phyloP scores from a whole-genome alignment of 169 alveolate species.

The Plasmodium vivax region DNA sequence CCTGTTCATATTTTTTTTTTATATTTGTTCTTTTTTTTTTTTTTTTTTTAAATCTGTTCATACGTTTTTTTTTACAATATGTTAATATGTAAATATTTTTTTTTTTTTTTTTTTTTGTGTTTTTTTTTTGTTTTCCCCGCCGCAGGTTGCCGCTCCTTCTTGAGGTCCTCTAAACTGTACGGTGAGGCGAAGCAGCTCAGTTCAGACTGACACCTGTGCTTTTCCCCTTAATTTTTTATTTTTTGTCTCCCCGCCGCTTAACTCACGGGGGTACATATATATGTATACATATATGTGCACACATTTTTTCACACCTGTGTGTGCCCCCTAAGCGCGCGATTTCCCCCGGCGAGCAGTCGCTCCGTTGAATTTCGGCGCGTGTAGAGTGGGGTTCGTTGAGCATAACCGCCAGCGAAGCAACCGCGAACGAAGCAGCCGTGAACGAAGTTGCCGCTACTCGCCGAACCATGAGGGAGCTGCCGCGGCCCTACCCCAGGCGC shows the following conservation, averaged over 20 bases:
- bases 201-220: neutral
- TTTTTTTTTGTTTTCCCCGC: neutral
- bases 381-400: neutral
- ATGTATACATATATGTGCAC: neutral
- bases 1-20: neutral
- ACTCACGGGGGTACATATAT: neutral
- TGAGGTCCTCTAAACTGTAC: neutral
- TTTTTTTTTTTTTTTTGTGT: neutral
- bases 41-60: neutral
- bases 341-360: neutral
- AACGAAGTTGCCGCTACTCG: neutral
- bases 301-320: neutral
- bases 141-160: neutral
- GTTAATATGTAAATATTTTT: neutral
- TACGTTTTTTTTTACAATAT: neutral
- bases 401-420: neutral
- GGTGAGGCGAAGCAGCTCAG: neutral
- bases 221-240: neutral
- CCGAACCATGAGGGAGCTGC: neutral
- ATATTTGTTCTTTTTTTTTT: neutral
- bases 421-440: neutral
- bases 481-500: neutral
- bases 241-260: neutral
- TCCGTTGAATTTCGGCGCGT: neutral
- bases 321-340: neutral